Base-by-base conservation (phyloP, 495 filamentous ascomycete genomes). In the Aspergillus sclerotiicarbonarius region DNA sequence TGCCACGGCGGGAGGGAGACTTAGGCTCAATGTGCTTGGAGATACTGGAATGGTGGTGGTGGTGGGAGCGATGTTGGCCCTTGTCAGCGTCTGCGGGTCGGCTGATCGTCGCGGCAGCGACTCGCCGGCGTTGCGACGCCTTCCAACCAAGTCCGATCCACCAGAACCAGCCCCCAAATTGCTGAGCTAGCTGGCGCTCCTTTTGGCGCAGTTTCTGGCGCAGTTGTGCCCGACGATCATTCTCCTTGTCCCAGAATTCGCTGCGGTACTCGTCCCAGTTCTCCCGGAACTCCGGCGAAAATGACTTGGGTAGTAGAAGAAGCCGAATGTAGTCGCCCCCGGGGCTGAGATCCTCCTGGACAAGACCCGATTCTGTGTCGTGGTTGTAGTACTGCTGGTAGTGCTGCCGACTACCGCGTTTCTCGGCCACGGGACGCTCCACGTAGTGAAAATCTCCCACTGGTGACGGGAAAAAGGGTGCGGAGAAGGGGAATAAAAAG, bases 171-270 rank as follows among this genome's bases (percentile, higher is more conserved):
- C 87, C 84, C n/a, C 88, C 82, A 45, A 89, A 79, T 54, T 84
- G 72, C 61, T 80, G 81, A 7, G 88, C 87, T 29, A 89, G 66
- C 55, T 86, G 83, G 31, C 81, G 80, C 60, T 90, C 84, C 6
- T 81, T 81, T 56, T 83, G 80, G 50, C 82, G 80, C 20, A 94
- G 67, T 64, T 87, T 87, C 48, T 82, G 75, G 44, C 90, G 82
- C 37, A 96, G 74, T 47, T 88, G 69, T 6, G 85, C 82, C 13
- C 94, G 89, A 4, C 91, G 84, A 73, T 94, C 91, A 64, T 98
- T 98, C 71, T 98, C 95, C 58, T 85, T 87, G 62, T 96, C 94
- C 94, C 94, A 98, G 67, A 96, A 98, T 57, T 96, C 92, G 29
- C 87, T 82, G 33, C 95, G 82, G 71, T 93, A 98, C 4, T 91